Percentiles rank a stretch among this genome's conserved stretches.
phyloP scores from a whole-genome alignment of 352 stramenopile species.

The Globisporangium recalcitrans region DNA sequence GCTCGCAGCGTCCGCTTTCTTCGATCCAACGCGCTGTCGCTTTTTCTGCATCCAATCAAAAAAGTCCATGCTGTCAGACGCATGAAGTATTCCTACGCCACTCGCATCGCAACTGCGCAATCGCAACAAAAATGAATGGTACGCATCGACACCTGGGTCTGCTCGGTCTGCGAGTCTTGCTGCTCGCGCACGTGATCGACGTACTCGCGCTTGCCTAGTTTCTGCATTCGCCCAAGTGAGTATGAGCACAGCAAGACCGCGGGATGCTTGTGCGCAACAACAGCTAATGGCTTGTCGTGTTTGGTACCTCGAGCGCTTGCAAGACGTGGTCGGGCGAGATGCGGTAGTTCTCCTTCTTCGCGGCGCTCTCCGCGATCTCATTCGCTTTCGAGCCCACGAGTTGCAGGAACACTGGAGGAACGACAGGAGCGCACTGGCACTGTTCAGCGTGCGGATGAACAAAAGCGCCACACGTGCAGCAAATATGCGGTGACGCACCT shows the following conservation, averaged over 20 bases:
- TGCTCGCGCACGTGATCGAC: slow-evolving; percentile 26
- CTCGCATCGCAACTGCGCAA: not conserved
- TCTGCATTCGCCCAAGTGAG: slow-evolving; percentile 18
- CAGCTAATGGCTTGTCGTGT: not conserved
- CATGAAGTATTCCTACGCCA: too few relatives aligned
- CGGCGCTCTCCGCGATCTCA: slow-evolving; percentile 31
- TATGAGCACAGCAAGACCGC: not conserved
- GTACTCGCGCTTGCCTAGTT: slow-evolving; percentile 33
- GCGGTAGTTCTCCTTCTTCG: slow-evolving; percentile 68
- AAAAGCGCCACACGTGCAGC: not conserved
- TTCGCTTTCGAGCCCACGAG: slow-evolving; percentile 48
- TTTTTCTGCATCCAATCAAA: slow-evolving; percentile 24
- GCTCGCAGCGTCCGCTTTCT: slow-evolving; percentile 32
- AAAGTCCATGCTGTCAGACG: too few relatives aligned
- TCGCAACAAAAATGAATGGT: not conserved
- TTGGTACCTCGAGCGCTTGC: slow-evolving; percentile 41
- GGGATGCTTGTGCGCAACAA: not conserved
- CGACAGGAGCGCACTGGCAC: too few relatives aligned
- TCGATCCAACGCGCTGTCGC: slow-evolving; percentile 32
- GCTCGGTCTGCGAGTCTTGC: slow-evolving; percentile 22
- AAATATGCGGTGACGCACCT: slow-evolving; percentile 17
- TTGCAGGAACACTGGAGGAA: slow-evolving; percentile 40
- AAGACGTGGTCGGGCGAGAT: slow-evolving; percentile 55
- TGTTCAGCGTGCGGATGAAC: too few relatives aligned
- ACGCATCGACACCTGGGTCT: slow-evolving; percentile 24